phyloP scores from a whole-genome alignment of 768 basidiomycete species.

The Collybiopsis luxurians region DNA sequence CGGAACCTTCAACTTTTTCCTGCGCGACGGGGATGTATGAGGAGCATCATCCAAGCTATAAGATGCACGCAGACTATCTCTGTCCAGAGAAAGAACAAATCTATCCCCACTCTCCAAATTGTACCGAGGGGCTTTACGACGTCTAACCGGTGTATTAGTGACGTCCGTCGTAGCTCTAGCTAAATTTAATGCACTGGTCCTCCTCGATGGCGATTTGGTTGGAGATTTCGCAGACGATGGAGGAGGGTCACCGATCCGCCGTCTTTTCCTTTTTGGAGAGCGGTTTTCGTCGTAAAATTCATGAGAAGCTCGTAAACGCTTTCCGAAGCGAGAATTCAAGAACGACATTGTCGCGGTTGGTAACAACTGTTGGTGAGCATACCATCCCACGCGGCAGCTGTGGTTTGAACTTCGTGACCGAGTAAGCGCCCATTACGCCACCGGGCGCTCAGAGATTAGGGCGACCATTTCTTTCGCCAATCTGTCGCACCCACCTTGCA shows the following conservation, averaged over 20 bases:
- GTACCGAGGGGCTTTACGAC: slow-evolving; percentile 25
- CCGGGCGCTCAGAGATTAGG: too few relatives aligned
- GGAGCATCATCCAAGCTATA: slow-evolving; percentile 59
- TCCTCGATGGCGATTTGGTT: slow-evolving; percentile 42
- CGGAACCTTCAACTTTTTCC: slow-evolving; percentile 27
- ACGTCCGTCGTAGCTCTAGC: slow-evolving; percentile 40
- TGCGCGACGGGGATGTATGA: slow-evolving; percentile 45
- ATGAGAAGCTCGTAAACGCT: slow-evolving; percentile 69
- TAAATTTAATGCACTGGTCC: slow-evolving; percentile 46
- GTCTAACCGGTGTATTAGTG: slow-evolving; percentile 11
- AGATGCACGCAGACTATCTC: slow-evolving; percentile 57
- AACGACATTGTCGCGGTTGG: slow-evolving; percentile 42
- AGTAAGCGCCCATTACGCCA: too few relatives aligned
- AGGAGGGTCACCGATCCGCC: slow-evolving; percentile 54
- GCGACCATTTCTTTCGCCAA: too few relatives aligned
- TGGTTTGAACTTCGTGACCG: too few relatives aligned
- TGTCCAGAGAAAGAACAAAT: slow-evolving; percentile 62
- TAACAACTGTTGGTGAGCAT: too few relatives aligned
- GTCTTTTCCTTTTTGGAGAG: slow-evolving; percentile 17
- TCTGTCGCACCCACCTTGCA: too few relatives aligned
- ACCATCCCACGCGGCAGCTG: too few relatives aligned
- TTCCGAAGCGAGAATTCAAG: slow-evolving; percentile 83
- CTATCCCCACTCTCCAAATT: slow-evolving; percentile 53
- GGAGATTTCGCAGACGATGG: slow-evolving; percentile 31
- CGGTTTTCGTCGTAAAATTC: slow-evolving; percentile 52